phyloP scores from a whole-genome alignment of 2,329 filamentous ascomycete genomes.

The Exophiala mesophila region DNA sequence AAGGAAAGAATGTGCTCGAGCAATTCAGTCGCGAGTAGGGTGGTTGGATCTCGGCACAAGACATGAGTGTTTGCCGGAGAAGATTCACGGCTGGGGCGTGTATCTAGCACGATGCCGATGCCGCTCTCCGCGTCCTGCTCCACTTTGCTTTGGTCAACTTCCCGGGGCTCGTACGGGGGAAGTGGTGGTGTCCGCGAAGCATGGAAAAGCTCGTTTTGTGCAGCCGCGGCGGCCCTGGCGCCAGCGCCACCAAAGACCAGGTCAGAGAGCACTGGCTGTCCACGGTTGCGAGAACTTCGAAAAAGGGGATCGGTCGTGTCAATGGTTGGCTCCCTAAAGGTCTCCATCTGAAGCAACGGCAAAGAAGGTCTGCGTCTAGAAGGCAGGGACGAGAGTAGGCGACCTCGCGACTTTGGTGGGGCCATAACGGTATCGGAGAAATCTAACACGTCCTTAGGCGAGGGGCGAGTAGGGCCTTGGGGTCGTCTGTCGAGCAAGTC shows the following conservation, averaged over 20 bases:
- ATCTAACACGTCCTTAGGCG: conserved; percentile 21
- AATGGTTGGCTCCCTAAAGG: conserved; percentile 3
- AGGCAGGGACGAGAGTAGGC: conserved; percentile 13
- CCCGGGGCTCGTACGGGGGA: conserved; percentile 27
- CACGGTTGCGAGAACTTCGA: conserved; percentile 26
- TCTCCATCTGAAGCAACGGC: conserved; percentile 21
- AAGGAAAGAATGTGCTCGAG: conserved; percentile 55
- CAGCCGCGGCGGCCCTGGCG: conserved; percentile 45
- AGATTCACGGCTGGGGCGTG: conserved; percentile 35
- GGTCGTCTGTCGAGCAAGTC: conserved; percentile 17
- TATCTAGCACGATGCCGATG: conserved; percentile 39
- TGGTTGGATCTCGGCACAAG: conserved; percentile 48
- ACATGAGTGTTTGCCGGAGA: conserved; percentile 34
- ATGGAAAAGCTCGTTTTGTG: conserved; percentile 40
- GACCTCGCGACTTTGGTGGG: conserved; percentile 15
- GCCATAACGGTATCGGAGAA: conserved; percentile 18
- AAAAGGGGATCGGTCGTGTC: conserved; percentile 10
- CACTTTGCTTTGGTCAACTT: conserved; percentile 24
- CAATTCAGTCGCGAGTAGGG: conserved; percentile 55
- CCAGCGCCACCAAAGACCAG: conserved; percentile 40
- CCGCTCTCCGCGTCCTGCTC: conserved; percentile 45
- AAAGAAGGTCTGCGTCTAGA: conserved; percentile 23
- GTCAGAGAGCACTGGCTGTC: conserved; percentile 38
- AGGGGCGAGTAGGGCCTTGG: conserved; percentile 9
- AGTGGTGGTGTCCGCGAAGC: conserved; percentile 26